A percentile compares a stretch with the other conserved stretches of the same genome.
Evolutionary conservation across 352 stramenopile genomes (phyloP).

Genomic region (Phytophthora gonapodyides): DNA sequence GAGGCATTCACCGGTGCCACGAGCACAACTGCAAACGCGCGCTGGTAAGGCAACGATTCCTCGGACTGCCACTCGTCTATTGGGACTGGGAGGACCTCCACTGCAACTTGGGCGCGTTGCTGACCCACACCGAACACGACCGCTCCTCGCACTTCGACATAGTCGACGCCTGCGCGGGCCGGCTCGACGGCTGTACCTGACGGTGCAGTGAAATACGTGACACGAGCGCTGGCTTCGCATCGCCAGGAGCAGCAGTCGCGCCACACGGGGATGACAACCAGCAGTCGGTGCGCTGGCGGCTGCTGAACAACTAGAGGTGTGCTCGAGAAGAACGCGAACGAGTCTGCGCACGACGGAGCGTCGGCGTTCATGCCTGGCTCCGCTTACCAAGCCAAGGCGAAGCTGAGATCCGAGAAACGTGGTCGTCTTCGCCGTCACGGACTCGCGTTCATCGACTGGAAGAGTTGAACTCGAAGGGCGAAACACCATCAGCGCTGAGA

Average conservation of each 20-base stretch:
- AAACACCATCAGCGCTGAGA: background rate
- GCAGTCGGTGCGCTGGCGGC: constrained; percentile 10
- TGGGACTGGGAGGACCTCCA: constrained; percentile 34
- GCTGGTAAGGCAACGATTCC: constrained; percentile 1
- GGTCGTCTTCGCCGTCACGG: background rate
- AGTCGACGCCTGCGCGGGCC: constrained; percentile 31
- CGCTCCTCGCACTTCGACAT: constrained; percentile 25
- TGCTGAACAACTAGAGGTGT: constrained; percentile 29
- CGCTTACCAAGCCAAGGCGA: constrained; percentile 1
- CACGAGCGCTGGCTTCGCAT: constrained; percentile 14
- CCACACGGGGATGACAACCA: constrained; percentile 32
- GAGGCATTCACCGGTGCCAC: constrained; percentile 13
- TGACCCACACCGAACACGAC: constrained; percentile 32
- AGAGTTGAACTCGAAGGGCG: background rate
- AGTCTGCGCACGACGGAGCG: constrained; percentile 19
- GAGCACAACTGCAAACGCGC: constrained; percentile 26
- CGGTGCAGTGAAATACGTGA: constrained; percentile 22
- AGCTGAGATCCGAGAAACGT: background rate
- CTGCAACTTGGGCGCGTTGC: constrained; percentile 25
- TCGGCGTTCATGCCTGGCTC: constrained; percentile 15
- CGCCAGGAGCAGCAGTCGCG: constrained; percentile 25
- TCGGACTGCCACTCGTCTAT: background rate
- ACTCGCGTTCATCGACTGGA: constrained; percentile 7
- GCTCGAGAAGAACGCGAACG: constrained; percentile 25
- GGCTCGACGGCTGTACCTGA: constrained; percentile 10